Percentiles rank a stretch among this genome's conserved stretches.
Evolutionary conservation across 164 flowering plant species (phyloP).

Genomic region (Macadamia tetraphylla): DNA sequence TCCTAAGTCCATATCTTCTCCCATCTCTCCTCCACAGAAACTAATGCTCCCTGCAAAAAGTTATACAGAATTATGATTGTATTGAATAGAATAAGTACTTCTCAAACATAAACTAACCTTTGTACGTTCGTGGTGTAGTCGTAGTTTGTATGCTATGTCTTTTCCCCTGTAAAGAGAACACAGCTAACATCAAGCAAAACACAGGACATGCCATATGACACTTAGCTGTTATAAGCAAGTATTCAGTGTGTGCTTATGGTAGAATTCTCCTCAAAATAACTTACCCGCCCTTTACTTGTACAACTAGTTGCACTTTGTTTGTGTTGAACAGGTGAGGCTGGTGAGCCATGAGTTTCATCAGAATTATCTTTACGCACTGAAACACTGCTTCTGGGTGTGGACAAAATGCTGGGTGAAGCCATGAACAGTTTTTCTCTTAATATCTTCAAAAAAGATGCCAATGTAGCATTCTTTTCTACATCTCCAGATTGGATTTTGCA

Average conservation of each 20-base stretch:
- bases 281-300: too few relatives aligned
- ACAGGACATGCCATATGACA: too few relatives aligned
- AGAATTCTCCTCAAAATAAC: too few relatives aligned
- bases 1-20: slow-evolving; percentile 27
- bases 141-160: neutral
- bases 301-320: too few relatives aligned
- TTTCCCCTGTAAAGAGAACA: slow-evolving; percentile 2
- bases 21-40: neutral
- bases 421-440: slow-evolving; percentile 22
- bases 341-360: too few relatives aligned
- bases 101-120: slow-evolving; percentile 1
- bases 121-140: neutral
- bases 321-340: too few relatives aligned
- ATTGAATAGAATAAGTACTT: too few relatives aligned
- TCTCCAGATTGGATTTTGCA: slow-evolving; percentile 23
- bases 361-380: too few relatives aligned
- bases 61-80: neutral
- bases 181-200: neutral
- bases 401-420: neutral
- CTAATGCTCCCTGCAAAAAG: slow-evolving; percentile 10
- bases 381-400: neutral
- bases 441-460: slow-evolving; percentile 26
- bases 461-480: slow-evolving; percentile 13
- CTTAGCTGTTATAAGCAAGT: too few relatives aligned
- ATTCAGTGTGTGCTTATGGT: too few relatives aligned